Evolutionary conservation across 306 rosid genomes (phyloP).

Genomic region (Abrus precatorius): DNA sequence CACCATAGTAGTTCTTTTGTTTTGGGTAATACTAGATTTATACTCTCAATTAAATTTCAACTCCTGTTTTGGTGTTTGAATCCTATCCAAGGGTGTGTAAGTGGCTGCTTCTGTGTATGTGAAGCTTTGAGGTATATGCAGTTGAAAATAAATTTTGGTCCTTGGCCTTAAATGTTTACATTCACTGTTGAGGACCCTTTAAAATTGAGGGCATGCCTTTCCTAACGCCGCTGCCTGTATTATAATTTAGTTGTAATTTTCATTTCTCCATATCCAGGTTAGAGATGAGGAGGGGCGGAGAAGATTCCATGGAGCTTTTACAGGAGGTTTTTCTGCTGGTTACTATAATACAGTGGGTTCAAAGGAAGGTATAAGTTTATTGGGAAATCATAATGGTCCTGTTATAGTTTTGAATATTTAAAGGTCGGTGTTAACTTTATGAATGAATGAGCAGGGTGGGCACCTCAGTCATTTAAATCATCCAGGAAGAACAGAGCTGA

Average conservation of each 20-base stretch:
- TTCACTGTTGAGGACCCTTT: background rate
- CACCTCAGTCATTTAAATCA: conserved; percentile 88
- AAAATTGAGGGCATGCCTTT: background rate
- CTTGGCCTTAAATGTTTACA: conserved; percentile 10
- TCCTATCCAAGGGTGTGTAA: background rate
- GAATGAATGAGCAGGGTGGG: conserved; percentile 81
- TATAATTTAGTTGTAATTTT: conserved; percentile 2
- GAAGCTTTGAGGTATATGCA: background rate
- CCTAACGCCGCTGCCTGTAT: conserved; percentile 8
- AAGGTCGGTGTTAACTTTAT: conserved; percentile 39
- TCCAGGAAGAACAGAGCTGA: conserved; percentile 95
- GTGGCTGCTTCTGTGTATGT: conserved; percentile 1
- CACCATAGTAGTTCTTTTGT: conserved; percentile 16
- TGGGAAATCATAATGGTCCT: conserved; percentile 15
- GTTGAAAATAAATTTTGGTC: conserved; percentile 33
- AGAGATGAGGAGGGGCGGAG: conserved; percentile 97
- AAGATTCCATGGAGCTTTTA: conserved; percentile 97
- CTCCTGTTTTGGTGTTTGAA: conserved; percentile 8
- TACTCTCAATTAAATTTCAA: background rate
- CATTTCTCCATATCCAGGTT: conserved; percentile 63
- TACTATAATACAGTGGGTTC: conserved; percentile 91
- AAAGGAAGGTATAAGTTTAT: conserved; percentile 76
- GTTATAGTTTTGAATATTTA: conserved; percentile 19
- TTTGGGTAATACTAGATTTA: conserved; percentile 16
- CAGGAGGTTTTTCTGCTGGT: conserved; percentile 96